Conservation (phyloP, 164 flowering plant genomes). For the Liquidambar formosana region DNA sequence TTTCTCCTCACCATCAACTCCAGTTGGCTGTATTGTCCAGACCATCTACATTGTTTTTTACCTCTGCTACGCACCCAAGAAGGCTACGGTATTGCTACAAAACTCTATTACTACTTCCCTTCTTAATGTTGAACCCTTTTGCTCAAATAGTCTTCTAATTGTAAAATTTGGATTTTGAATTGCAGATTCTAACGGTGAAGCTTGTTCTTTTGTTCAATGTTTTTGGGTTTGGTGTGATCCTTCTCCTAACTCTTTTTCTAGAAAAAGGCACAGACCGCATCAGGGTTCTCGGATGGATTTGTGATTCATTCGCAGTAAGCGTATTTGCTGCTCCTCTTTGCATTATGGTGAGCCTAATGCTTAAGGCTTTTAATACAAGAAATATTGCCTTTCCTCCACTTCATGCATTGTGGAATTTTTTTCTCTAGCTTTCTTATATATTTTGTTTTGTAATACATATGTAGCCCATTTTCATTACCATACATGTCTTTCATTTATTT, state of each 20-base stretch:
- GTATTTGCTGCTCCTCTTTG: constrained; percentile 80
- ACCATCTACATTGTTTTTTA: constrained; percentile 27
- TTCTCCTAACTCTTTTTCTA: constrained; percentile 40
- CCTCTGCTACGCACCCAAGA: constrained; percentile 36
- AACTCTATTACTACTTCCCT: background rate
- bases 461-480: too few species aligned
- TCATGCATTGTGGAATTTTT: too few species aligned
- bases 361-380: too few species aligned
- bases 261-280: constrained; percentile 37
- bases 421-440: too few species aligned
- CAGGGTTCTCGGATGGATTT: constrained; percentile 65
- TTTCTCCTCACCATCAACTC: constrained; percentile 60
- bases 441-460: too few species aligned
- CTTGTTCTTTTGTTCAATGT: constrained; percentile 46
- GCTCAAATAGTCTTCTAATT: too few species aligned
- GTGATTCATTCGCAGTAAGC: constrained; percentile 53
- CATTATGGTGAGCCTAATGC: constrained; percentile 53
- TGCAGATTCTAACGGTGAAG: constrained; percentile 50
- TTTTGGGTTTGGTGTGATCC: constrained; percentile 49
- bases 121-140: too few species aligned
- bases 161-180: too few species aligned
- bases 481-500: too few species aligned
- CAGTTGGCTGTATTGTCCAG: constrained; percentile 46
- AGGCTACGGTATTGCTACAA: constrained; percentile 24
- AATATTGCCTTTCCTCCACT: too few species aligned